These are phyloP conservation scores for Populus ilicifolia DNA, from an alignment of 345 rosid species.

Conservation along the genomic window DNA sequence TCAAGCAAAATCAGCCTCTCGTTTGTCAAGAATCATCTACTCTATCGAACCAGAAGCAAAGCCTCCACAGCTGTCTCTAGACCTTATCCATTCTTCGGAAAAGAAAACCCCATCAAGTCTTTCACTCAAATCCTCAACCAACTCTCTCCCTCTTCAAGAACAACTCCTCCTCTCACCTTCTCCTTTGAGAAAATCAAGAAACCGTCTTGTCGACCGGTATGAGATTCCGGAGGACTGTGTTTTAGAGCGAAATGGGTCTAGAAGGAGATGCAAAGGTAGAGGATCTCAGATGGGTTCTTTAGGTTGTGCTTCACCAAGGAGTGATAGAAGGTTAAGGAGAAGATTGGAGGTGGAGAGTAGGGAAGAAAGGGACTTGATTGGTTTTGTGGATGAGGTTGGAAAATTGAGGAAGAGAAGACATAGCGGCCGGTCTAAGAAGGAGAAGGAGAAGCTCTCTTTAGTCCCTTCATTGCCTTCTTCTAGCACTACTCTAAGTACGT, in stretches of 20 bases:
- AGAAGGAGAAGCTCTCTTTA: conserved; percentile 67
- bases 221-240: conserved; percentile 57
- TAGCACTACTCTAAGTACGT: conserved; percentile 46
- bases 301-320: conserved; percentile 56
- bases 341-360: conserved; percentile 57
- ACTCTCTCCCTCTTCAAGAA: conserved; percentile 48
- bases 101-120: conserved; percentile 37
- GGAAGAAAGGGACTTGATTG: conserved; percentile 57
- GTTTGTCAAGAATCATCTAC: conserved; percentile 43
- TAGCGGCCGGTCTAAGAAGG: conserved; percentile 61
- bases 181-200: conserved; percentile 51
- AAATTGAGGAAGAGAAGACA: conserved; percentile 53
- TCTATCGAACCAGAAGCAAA: conserved; percentile 27
- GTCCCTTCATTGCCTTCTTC: conserved; percentile 44
- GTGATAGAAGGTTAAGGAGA: conserved; percentile 52
- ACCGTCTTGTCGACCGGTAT: conserved; percentile 58
- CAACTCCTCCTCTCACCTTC: conserved; percentile 72
- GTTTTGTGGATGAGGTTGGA: conserved; percentile 40
- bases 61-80: conserved; percentile 39
- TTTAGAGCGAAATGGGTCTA: conserved; percentile 40
- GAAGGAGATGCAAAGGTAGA: conserved; percentile 52
- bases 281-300: conserved; percentile 42
- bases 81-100: conserved; percentile 44
- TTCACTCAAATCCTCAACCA: conserved; percentile 40
- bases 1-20: conserved; percentile 60